Conservation (phyloP, 2,329 filamentous ascomycete genomes). For the Annulohypoxylon truncatum region DNA sequence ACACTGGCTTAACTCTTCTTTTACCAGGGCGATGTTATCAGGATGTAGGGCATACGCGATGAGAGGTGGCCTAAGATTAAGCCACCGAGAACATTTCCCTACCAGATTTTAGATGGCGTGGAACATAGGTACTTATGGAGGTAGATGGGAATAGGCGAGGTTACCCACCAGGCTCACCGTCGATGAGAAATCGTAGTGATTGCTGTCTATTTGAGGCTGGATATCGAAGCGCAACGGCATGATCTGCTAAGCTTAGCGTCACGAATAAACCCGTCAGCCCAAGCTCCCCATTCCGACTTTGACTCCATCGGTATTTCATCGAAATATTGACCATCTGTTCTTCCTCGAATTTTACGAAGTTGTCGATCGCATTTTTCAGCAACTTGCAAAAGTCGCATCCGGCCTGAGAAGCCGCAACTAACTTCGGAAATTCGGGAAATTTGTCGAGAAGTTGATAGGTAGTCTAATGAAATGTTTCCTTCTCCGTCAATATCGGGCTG, state of each 20-base stretch:
- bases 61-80: not conserved
- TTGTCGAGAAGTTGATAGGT: not conserved
- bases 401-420: not conserved
- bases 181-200: not conserved
- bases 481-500: not conserved
- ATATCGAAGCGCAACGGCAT: not conserved
- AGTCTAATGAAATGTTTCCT: not conserved
- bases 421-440: not conserved
- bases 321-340: not conserved
- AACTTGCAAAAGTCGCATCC: not conserved
- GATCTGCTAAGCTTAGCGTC: not conserved
- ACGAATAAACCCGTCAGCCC: not conserved
- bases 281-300: not conserved
- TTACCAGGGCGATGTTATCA: not conserved
- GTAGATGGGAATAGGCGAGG: not conserved
- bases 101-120: not conserved
- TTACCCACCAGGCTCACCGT: not conserved
- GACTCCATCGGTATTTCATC: not conserved
- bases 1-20: not conserved
- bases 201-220: not conserved
- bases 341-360: not conserved
- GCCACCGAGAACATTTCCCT: not conserved
- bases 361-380: not conserved
- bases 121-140: not conserved
- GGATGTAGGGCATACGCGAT: not conserved